phyloP scores from a whole-genome alignment of 1,284 basidiomycete genomes.

The Irpex sp. region DNA sequence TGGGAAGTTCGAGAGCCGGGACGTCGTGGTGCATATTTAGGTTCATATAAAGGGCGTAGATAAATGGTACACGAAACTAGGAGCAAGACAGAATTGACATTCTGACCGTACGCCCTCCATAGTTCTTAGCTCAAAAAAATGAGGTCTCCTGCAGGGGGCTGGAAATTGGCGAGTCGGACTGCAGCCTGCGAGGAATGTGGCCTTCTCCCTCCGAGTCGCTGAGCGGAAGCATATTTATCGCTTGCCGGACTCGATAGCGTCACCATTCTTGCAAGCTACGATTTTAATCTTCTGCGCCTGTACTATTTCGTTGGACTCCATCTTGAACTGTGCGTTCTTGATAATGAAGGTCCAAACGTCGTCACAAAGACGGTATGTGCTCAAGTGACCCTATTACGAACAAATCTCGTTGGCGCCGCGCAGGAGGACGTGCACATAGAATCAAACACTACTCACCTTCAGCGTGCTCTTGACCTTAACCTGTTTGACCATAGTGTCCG shows the following conservation, averaged over 20 bases:
- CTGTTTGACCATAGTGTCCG: conserved; percentile 85
- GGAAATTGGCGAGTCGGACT: background rate
- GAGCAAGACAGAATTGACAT: background rate
- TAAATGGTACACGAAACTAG: background rate
- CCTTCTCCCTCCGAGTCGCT: background rate
- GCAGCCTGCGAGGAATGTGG: background rate
- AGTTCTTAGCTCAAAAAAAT: background rate
- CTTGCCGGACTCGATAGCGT: conserved; percentile 75
- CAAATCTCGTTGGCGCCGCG: background rate
- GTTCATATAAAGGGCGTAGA: background rate
- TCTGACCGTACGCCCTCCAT: background rate
- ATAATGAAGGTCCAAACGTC: conserved; percentile 98
- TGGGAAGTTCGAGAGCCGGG: background rate
- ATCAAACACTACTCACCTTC: conserved; percentile 57
- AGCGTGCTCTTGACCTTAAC: conserved; percentile 91
- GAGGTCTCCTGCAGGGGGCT: background rate
- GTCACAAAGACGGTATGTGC: conserved; percentile 92
- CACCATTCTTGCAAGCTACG: conserved; percentile 92
- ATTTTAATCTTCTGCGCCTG: conserved; percentile 85
- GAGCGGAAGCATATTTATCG: conserved; percentile 34
- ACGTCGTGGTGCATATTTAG: background rate
- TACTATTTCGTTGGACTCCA: conserved; percentile 87
- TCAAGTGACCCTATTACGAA: conserved; percentile 70
- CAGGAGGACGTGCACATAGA: background rate
- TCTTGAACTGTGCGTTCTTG: conserved; percentile 88